These are phyloP conservation scores for Geotrichum aggregatum DNA, from an alignment of 1,139 yeast species.

Conservation along the genomic window DNA sequence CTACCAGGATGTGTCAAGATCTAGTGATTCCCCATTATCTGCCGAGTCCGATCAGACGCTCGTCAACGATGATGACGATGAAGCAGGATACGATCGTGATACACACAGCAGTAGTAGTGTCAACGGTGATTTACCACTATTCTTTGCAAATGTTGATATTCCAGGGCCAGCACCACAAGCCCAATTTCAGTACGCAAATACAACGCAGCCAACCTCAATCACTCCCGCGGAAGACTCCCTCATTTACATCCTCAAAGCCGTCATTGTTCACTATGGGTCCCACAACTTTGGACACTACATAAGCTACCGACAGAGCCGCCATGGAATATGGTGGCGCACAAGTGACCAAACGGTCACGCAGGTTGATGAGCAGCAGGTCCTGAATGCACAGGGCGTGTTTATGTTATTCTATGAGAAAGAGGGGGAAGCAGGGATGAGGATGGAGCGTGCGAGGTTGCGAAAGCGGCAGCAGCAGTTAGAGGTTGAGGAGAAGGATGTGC, in stretches of 20 bases:
- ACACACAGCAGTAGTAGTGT: no score
- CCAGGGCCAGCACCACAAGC: no score
- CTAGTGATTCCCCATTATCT: no score
- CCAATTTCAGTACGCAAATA: no score
- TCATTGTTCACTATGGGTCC: constrained; percentile 86
- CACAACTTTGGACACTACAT: constrained; percentile 95
- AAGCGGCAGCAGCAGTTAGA: not conserved
- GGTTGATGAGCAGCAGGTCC: constrained; percentile 73
- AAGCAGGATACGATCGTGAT: not conserved
- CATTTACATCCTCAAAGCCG: constrained; percentile 70
- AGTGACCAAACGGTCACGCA: constrained; percentile 84
- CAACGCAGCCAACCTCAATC: not conserved
- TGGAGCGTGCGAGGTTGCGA: constrained; percentile 2
- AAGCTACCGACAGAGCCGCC: constrained; percentile 63
- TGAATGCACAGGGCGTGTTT: constrained; percentile 79
- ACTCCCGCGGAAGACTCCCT: constrained; percentile 14
- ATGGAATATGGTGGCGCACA: constrained; percentile 92
- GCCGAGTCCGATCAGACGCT: constrained; percentile 1
- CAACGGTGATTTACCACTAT: no score
- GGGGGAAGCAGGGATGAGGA: constrained; percentile 2
- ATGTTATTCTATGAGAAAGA: constrained; percentile 77
- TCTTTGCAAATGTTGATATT: no score
- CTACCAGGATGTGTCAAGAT: not conserved
- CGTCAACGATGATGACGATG: not conserved
- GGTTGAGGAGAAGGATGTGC: not conserved